phyloP scores from a whole-genome alignment of 306 rosid genomes.

The Fagus sylvatica region DNA sequence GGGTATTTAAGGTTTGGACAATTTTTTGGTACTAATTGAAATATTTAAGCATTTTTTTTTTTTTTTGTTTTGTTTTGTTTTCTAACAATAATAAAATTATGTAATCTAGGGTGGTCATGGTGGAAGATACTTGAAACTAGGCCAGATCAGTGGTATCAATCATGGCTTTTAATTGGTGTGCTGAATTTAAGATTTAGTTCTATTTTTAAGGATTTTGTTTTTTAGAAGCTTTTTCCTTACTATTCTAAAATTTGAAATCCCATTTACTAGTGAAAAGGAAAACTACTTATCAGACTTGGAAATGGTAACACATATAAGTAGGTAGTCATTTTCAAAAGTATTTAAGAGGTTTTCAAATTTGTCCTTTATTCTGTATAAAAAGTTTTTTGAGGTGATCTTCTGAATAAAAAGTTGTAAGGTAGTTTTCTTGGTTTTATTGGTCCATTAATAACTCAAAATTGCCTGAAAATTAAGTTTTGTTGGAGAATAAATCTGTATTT shows the following conservation, averaged over 20 bases:
- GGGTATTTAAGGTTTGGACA: neutral
- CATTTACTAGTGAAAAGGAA: no score
- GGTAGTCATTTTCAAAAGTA: neutral
- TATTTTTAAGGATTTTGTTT: no score
- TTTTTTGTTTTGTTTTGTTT: no score
- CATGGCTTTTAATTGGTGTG: neutral
- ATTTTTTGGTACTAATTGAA: neutral
- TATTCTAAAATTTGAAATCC: no score
- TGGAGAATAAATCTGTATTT: no score
- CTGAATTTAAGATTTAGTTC: neutral
- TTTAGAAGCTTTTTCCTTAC: no score
- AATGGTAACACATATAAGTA: no score
- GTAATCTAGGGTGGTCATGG: neutral
- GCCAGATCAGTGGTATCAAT: constrained; percentile 5
- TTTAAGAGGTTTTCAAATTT: neutral
- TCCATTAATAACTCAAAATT: no score
- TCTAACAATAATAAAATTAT: neutral
- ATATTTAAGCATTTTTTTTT: no score
- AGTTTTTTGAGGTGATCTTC: neutral
- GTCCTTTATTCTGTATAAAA: neutral
- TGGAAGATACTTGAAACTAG: neutral
- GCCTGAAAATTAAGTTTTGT: no score
- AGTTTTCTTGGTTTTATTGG: neutral
- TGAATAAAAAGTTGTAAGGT: neutral
- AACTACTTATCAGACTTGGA: no score